Conservation (phyloP, 1,139 yeast genomes). For the Candida buenavistaensis region DNA sequence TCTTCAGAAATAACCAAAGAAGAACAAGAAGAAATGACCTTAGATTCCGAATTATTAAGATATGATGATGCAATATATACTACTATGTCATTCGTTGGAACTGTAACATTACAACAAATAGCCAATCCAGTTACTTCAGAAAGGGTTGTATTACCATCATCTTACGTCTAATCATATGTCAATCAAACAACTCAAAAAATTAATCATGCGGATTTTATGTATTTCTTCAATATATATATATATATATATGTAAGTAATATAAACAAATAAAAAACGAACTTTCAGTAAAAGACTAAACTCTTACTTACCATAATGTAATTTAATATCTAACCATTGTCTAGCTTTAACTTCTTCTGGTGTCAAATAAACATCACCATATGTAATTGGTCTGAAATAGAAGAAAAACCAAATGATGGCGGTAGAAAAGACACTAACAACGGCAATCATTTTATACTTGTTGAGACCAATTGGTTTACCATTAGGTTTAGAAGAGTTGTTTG, state of each 20-base stretch:
- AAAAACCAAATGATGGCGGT: conserved; percentile 61
- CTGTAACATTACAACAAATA: too few species aligned
- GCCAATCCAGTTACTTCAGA: too few species aligned
- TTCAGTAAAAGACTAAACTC: background rate
- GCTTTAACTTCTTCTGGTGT: conserved; percentile 61
- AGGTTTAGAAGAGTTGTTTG: conserved; percentile 47
- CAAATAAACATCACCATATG: conserved; percentile 76
- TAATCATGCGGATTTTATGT: too few species aligned
- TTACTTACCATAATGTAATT: conserved; percentile 80
- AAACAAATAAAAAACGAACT: background rate
- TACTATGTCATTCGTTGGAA: too few species aligned
- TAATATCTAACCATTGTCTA: conserved; percentile 82
- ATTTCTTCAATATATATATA: too few species aligned
- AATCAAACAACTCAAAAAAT: too few species aligned
- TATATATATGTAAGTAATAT: background rate
- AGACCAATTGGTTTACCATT: conserved; percentile 22
- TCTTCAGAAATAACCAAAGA: too few species aligned
- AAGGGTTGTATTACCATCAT: too few species aligned
- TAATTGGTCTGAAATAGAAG: conserved; percentile 75
- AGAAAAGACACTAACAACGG: conserved; percentile 42
- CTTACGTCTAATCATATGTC: too few species aligned
- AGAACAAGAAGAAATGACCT: too few species aligned
- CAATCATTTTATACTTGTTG: conserved; percentile 24
- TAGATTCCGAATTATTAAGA: too few species aligned
- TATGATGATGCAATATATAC: too few species aligned